phyloP scores from a whole-genome alignment of 2,329 filamentous ascomycete species.

The Thelonectria olida region DNA sequence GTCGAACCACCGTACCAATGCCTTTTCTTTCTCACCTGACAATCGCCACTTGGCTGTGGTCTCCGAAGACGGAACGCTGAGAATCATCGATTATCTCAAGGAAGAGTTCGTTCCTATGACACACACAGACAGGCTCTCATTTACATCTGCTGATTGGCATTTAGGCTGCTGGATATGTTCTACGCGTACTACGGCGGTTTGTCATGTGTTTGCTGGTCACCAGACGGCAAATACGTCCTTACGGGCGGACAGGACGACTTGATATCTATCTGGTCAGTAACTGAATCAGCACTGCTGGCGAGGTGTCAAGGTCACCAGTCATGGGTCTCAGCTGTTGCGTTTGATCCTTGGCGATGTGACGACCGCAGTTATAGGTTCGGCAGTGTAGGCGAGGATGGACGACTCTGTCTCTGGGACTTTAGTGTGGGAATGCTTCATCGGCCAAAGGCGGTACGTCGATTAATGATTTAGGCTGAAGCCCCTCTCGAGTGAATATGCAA shows the following conservation, averaged over 20 bases:
- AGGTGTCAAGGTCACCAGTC: conserved; percentile 95
- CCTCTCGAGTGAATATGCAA: conserved; percentile 7
- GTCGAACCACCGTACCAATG: conserved; percentile 89
- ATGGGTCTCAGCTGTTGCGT: conserved; percentile 93
- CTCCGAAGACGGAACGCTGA: conserved; percentile 88
- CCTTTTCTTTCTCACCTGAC: conserved; percentile 92
- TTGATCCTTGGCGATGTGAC: conserved; percentile 97
- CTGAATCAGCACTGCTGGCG: conserved; percentile 85
- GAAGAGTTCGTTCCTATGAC: conserved; percentile 73
- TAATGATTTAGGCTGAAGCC: conserved; percentile 1
- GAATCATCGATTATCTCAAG: conserved; percentile 90
- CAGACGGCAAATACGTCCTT: conserved; percentile 93
- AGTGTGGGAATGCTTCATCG: conserved; percentile 95
- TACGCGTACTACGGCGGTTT: conserved; percentile 94
- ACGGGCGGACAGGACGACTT: conserved; percentile 97
- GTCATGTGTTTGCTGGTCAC: conserved; percentile 95
- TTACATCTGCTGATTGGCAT: conserved; percentile 16
- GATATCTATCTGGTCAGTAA: conserved; percentile 93
- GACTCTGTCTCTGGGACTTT: conserved; percentile 95
- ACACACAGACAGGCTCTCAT: not conserved
- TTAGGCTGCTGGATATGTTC: conserved; percentile 84
- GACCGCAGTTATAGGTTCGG: conserved; percentile 95
- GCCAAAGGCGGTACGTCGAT: conserved; percentile 77
- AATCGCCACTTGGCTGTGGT: conserved; percentile 87
- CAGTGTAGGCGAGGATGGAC: conserved; percentile 92